These are phyloP conservation scores for Kodamaea kakaduensis DNA, from an alignment of 805 yeast genomes.

Conservation along the genomic window DNA sequence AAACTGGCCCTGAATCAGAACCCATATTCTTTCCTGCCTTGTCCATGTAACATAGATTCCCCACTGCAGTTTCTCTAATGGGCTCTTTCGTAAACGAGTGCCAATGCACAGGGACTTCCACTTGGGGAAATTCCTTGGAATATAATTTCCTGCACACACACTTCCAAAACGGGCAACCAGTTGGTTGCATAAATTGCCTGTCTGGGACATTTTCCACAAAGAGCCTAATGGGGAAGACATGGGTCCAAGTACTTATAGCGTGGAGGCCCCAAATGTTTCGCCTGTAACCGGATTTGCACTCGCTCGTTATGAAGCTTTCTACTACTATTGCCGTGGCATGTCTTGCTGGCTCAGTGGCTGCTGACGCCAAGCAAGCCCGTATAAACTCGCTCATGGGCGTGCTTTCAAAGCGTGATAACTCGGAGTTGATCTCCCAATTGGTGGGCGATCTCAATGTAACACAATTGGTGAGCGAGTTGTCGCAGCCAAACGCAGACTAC, in stretches of 20 bases:
- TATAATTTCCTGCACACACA: not conserved
- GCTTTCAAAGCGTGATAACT: constrained; percentile 9
- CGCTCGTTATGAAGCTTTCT: constrained; percentile 4
- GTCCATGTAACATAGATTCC: no score
- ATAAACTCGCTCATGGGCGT: constrained; percentile 6
- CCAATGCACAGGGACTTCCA: no score
- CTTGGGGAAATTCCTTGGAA: constrained; percentile 1
- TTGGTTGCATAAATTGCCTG: constrained; percentile 1
- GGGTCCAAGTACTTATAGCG: not conserved
- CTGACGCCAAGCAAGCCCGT: constrained; percentile 2
- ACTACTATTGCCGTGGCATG: constrained; percentile 8
- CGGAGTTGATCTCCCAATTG: constrained; percentile 6
- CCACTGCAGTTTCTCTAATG: no score
- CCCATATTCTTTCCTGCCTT: no score
- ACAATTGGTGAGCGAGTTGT: not conserved
- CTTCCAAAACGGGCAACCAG: constrained; percentile 1
- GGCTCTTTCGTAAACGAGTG: no score
- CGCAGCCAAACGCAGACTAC: constrained; percentile 1
- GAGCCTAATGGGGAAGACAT: not conserved
- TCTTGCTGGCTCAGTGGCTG: constrained; percentile 4
- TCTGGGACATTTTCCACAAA: not conserved
- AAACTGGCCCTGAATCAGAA: no score
- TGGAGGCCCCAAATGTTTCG: not conserved
- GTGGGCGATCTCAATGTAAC: constrained; percentile 6
- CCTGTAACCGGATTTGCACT: not conserved